Base-by-base conservation (phyloP, 2,329 filamentous ascomycete genomes). In the Fusarium luffae region DNA sequence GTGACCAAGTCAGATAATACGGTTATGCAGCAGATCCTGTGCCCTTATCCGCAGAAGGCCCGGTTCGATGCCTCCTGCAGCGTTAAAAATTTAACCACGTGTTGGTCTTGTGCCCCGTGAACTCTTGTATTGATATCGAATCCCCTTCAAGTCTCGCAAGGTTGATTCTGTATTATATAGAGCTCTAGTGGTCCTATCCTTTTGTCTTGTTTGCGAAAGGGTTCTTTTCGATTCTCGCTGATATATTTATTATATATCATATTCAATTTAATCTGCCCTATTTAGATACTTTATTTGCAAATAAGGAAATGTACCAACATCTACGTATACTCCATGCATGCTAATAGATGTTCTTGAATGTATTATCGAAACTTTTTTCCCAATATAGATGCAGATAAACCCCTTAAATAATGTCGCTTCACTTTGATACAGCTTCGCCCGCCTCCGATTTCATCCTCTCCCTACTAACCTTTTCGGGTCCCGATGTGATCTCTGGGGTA, bases 41-140 rank as follows among this genome's bases (percentile, higher is more conserved):
- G 49, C n/a, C 49, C 49, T 6, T 42, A 52, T 19, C 49, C 49
- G 13, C 23, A 52, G 21, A 42, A 52, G 18, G n/a, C 34, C 18
- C 7, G 16, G 16, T 51, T 41, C 7, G 8, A 51, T n/a, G 11
- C n/a, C n/a, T 23, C 21, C 16, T 49, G 47, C 18, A 18, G 16
- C 5, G 19, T 7, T 14, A n/a, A 34, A 8, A 37, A 37, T 49
- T 49, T 30, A 0, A 49, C 47, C 8, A 23, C 30, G 7, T 49
- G 47, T 23, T 37, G 47, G 47, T 25, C 47, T 23, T 49, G 47
- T 11, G 11, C 7, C 30, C 10, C 25, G 7, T 49, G 6, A 19
- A 49, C 7, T 47, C 10, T 47, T 47, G 2, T 21, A 32, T 9
- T n/a, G 6, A 50, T 40, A 40, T 40, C 2, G 18, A n/a, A 40